Evolutionary conservation across 2,329 filamentous ascomycete genomes (phyloP).

Genomic region (Alternaria burnsii): DNA sequence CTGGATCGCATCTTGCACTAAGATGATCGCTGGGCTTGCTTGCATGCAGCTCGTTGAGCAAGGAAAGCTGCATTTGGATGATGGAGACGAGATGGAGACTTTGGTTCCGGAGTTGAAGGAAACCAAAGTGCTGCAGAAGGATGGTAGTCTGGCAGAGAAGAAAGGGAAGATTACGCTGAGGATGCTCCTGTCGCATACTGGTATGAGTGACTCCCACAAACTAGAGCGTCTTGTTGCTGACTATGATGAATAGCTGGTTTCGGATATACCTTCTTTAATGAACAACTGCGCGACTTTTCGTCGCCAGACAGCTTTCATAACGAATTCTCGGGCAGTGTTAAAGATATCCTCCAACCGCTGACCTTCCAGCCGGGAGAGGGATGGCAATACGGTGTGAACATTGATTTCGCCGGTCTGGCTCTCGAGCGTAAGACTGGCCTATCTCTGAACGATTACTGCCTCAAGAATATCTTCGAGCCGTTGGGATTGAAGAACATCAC

Average conservation of each 20-base stretch:
- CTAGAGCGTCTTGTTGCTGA: not conserved
- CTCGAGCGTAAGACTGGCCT: constrained; percentile 55
- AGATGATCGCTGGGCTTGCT: constrained; percentile 43
- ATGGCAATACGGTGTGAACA: constrained; percentile 63
- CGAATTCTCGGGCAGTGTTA: constrained; percentile 64
- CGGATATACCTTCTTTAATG: constrained; percentile 60
- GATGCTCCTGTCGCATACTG: constrained; percentile 59
- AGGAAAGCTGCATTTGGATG: constrained; percentile 41
- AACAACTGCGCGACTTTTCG: constrained; percentile 55
- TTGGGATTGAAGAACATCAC: constrained; percentile 59
- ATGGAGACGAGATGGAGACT: constrained; percentile 36
- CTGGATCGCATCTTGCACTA: constrained; percentile 63
- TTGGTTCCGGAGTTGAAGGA: constrained; percentile 48
- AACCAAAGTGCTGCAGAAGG: constrained; percentile 46
- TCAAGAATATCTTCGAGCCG: constrained; percentile 55
- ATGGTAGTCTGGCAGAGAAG: constrained; percentile 49
- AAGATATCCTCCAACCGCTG: constrained; percentile 63
- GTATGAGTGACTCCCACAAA: constrained; percentile 1
- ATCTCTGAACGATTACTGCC: constrained; percentile 56
- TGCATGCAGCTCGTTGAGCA: constrained; percentile 48
- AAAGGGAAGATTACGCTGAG: constrained; percentile 58
- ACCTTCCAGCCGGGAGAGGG: constrained; percentile 68
- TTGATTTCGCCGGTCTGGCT: constrained; percentile 59
- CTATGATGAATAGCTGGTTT: constrained; percentile 48
- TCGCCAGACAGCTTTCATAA: constrained; percentile 57